These are phyloP conservation scores for Aphanomyces cochlioides DNA, from an alignment of 352 stramenopile species.

Conservation along the genomic window DNA sequence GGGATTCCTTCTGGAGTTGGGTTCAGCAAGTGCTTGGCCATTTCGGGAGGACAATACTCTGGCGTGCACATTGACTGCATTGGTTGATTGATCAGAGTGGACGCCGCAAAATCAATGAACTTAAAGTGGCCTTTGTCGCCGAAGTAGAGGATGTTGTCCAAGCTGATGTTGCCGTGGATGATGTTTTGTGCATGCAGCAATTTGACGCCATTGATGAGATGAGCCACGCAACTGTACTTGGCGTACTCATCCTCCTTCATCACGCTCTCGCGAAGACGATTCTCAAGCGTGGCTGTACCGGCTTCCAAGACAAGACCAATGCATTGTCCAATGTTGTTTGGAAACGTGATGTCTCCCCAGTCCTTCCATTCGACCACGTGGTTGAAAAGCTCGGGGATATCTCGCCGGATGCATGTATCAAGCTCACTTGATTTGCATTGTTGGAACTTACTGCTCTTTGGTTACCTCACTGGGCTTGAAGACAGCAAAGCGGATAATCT, in stretches of 20 bases:
- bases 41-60: constrained; percentile 10
- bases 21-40: background rate
- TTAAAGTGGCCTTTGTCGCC: background rate
- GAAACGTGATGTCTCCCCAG: background rate
- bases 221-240: background rate
- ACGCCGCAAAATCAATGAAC: background rate
- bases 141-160: background rate
- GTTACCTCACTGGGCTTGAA: constrained; percentile 40
- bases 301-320: background rate
- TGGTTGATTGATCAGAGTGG: background rate
- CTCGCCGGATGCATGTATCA: background rate
- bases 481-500: constrained; percentile 73
- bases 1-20: background rate
- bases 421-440: no score
- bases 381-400: background rate
- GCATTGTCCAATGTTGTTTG: background rate
- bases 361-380: background rate
- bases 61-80: background rate
- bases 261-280: background rate
- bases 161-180: constrained; percentile 2
- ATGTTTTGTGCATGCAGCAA: background rate
- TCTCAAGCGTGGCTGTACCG: background rate
- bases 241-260: background rate
- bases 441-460: no score
- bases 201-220: background rate